These are phyloP conservation scores for Magnusiomyces ingens DNA, from an alignment of 1,139 yeast species.

Conservation along the genomic window DNA sequence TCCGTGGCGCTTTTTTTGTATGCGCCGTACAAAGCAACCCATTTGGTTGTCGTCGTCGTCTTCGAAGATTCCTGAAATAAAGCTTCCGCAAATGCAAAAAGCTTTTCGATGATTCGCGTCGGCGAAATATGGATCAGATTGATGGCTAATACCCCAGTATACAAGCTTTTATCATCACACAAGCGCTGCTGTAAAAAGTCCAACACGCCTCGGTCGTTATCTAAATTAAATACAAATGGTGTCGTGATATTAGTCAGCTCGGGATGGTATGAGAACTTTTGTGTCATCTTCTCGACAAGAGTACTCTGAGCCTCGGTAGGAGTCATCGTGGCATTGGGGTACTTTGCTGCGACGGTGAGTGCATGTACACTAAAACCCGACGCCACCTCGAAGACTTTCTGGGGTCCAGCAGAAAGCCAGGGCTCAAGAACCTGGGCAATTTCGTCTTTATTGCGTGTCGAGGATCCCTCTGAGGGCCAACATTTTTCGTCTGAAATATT, in stretches of 20 bases:
- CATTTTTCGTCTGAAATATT: background rate
- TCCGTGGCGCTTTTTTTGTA: background rate
- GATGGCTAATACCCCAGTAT: conserved; percentile 5
- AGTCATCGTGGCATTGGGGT: conserved; percentile 1
- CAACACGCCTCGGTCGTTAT: background rate
- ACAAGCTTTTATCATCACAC: background rate
- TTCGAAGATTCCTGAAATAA: no score
- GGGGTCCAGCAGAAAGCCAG: background rate
- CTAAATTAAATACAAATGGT: background rate
- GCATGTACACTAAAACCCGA: conserved; percentile 10
- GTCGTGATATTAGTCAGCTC: background rate
- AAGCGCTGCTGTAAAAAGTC: background rate
- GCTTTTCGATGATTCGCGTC: background rate
- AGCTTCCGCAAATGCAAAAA: conserved; percentile 4
- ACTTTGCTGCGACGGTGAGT: background rate
- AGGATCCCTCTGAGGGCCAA: background rate
- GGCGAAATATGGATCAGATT: conserved; percentile 10
- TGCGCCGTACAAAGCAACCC: conserved; percentile 8
- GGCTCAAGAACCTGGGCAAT: background rate
- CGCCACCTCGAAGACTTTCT: conserved; percentile 7
- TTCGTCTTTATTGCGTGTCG: background rate
- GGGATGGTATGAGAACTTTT: background rate
- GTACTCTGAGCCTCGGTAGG: conserved; percentile 10
- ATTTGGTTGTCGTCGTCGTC: background rate
- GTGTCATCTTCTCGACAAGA: background rate